Conservation (phyloP, 768 basidiomycete species). For the Suillus alpinus region DNA sequence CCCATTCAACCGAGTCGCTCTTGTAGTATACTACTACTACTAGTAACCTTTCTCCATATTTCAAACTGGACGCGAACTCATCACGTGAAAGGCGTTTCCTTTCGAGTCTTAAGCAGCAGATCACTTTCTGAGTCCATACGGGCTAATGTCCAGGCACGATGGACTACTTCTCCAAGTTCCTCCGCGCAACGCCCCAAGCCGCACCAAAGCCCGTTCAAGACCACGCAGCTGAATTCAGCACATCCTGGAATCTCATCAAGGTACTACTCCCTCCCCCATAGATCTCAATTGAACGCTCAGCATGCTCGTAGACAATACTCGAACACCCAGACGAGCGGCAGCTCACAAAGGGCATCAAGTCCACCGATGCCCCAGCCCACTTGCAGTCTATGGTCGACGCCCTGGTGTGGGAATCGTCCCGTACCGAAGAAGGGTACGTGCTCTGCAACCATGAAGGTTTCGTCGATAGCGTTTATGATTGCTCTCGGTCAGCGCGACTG, state of each 20-base stretch:
- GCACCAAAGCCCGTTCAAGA: slow-evolving; percentile 55
- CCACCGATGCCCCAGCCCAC: slow-evolving; percentile 76
- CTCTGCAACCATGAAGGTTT: slow-evolving; percentile 5
- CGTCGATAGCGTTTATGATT: slow-evolving; percentile 7
- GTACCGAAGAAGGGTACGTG: slow-evolving; percentile 84
- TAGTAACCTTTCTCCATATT: background rate
- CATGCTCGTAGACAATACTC: slow-evolving; percentile 64
- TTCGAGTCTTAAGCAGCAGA: background rate
- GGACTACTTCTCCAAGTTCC: slow-evolving; percentile 87
- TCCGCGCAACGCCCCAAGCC: slow-evolving; percentile 43
- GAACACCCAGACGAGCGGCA: slow-evolving; percentile 87
- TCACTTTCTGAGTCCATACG: background rate
- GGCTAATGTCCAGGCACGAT: slow-evolving; percentile 33
- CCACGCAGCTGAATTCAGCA: slow-evolving; percentile 69
- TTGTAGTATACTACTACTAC: background rate
- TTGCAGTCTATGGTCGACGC: slow-evolving; percentile 81
- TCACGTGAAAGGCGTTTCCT: slow-evolving; percentile 5
- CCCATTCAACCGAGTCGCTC: background rate
- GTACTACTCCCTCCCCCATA: slow-evolving; percentile 32
- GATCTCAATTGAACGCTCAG: slow-evolving; percentile 8
- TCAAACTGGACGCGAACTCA: background rate
- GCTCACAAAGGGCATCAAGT: slow-evolving; percentile 72
- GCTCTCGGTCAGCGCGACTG: slow-evolving; percentile 61
- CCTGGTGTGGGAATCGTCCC: slow-evolving; percentile 80
- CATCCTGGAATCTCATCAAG: slow-evolving; percentile 74